These are phyloP conservation scores for Polysphondylium violaceum DNA, from an alignment of 78 protist genomes.

Conservation along the genomic window DNA sequence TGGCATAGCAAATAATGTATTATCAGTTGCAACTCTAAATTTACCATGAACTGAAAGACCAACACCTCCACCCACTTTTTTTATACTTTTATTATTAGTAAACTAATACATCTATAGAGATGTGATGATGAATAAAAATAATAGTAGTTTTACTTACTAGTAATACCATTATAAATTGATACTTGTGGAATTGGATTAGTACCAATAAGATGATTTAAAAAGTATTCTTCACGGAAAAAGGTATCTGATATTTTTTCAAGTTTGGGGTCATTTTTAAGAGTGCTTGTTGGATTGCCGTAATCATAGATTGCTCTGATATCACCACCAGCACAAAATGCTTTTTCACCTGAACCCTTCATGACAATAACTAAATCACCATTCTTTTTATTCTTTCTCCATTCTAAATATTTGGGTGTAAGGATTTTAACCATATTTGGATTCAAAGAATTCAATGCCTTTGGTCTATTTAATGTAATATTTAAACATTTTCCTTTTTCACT, in stretches of 20 bases:
- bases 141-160: conserved; percentile 46
- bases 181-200: conserved; percentile 82
- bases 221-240: conserved; percentile 92
- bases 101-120: neutral
- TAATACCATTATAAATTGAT: conserved; percentile 87
- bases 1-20: conserved; percentile 94
- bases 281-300: conserved; percentile 15
- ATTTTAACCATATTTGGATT: conserved; percentile 65
- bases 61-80: conserved; percentile 91
- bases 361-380: conserved; percentile 71
- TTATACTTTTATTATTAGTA: neutral
- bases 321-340: conserved; percentile 96
- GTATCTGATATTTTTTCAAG: conserved; percentile 16
- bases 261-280: neutral
- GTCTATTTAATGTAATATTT: conserved; percentile 82
- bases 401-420: conserved; percentile 55
- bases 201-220: conserved; percentile 81
- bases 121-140: too few relatives aligned
- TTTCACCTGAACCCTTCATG: conserved; percentile 91
- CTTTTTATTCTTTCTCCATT: neutral
- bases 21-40: conserved; percentile 90
- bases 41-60: conserved; percentile 88
- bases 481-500: conserved; percentile 50
- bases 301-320: conserved; percentile 88
- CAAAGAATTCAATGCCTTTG: conserved; percentile 89